Evolutionary conservation across 805 yeast genomes (phyloP).

Genomic region (Millerozyma miso): DNA sequence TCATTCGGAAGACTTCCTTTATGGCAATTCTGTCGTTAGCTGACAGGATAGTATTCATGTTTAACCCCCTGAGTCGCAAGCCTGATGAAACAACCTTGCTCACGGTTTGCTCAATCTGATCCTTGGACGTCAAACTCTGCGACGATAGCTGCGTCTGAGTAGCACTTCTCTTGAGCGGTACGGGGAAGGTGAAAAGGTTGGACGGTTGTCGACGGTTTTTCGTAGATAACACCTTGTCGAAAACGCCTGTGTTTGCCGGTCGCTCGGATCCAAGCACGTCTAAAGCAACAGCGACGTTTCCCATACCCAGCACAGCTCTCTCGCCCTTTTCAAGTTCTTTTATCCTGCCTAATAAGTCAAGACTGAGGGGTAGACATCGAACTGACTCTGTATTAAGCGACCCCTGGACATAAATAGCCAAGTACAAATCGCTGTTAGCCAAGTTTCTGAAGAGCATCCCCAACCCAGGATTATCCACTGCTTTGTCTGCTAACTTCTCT

Average conservation of each 20-base stretch:
- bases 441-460: slow-evolving; percentile 17
- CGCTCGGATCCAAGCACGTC: not conserved
- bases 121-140: slow-evolving; percentile 17
- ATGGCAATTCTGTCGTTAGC: slow-evolving; percentile 31
- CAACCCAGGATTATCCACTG: slow-evolving; percentile 5
- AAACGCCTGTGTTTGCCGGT: slow-evolving; percentile 18
- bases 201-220: slow-evolving; percentile 13
- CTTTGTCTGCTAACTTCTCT: slow-evolving; percentile 10
- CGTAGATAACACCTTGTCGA: slow-evolving; percentile 33
- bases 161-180: slow-evolving; percentile 6
- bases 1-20: slow-evolving; percentile 40
- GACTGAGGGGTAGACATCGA: slow-evolving; percentile 17
- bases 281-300: not conserved
- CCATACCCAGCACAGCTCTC: not conserved
- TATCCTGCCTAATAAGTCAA: slow-evolving; percentile 11
- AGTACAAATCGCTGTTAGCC: slow-evolving; percentile 8
- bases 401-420: slow-evolving; percentile 22
- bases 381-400: slow-evolving; percentile 4
- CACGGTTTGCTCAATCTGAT: slow-evolving; percentile 30
- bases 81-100: slow-evolving; percentile 37
- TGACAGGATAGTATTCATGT: slow-evolving; percentile 15
- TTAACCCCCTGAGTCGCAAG: slow-evolving; percentile 37
- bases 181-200: slow-evolving; percentile 13
- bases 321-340: not conserved
- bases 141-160: slow-evolving; percentile 12